These are phyloP conservation scores for Phytopythium mirpurense DNA, from an alignment of 352 stramenopile genomes.

Conservation along the genomic window DNA sequence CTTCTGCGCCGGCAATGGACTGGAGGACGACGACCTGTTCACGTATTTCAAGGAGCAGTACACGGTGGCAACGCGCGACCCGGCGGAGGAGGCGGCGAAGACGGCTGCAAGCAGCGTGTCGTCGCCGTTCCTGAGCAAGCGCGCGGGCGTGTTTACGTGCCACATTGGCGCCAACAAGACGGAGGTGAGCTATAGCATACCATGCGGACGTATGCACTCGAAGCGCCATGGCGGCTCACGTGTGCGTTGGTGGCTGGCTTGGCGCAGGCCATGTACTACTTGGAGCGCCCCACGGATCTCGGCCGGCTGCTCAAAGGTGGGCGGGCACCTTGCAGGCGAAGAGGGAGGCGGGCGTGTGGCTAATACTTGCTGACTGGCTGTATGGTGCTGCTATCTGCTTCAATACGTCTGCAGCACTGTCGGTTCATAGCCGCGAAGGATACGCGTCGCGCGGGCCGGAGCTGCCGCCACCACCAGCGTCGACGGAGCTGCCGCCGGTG, in stretches of 20 bases:
- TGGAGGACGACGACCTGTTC: constrained; percentile 86
- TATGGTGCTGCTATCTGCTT: constrained; percentile 1
- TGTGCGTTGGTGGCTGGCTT: constrained; percentile 3
- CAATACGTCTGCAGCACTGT: constrained; percentile 23
- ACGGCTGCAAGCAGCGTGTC: background rate
- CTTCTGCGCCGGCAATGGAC: constrained; percentile 78
- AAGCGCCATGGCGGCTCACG: no score
- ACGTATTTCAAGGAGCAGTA: constrained; percentile 75
- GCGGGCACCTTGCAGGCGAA: constrained; percentile 3
- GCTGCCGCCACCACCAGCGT: background rate
- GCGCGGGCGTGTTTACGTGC: constrained; percentile 61
- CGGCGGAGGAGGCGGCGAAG: background rate
- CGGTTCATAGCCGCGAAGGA: constrained; percentile 54
- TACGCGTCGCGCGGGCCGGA: constrained; percentile 10
- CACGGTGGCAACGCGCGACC: constrained; percentile 26
- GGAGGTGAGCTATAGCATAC: no score
- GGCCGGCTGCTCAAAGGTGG: constrained; percentile 48
- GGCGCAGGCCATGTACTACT: constrained; percentile 60
- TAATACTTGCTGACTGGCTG: background rate
- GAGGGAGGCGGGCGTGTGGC: no score
- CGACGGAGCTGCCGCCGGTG: background rate
- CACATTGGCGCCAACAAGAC: constrained; percentile 71
- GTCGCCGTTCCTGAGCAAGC: constrained; percentile 22
- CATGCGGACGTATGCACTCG: no score
- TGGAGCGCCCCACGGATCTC: constrained; percentile 57